Base-by-base conservation (phyloP, 805 yeast species). In the Cyberlindnera mrakii region DNA sequence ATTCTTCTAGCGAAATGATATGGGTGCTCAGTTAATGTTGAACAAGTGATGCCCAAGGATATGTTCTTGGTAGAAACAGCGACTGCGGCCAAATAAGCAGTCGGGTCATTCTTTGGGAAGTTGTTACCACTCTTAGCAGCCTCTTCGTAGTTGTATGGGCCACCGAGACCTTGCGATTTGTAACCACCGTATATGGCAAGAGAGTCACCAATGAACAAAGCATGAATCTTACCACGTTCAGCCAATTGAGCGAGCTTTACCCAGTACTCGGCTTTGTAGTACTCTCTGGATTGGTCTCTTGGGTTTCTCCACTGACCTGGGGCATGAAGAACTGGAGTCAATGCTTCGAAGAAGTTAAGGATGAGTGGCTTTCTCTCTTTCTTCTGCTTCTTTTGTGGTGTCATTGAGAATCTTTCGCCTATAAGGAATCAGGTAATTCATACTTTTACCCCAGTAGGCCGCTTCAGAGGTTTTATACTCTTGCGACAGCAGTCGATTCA, bases 11-110 rank as follows among this genome's bases (percentile, higher is more conserved):
- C 70, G 37, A 71, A 63, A 50, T 66, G 72, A 44, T 68, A 71
- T 1, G 76, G 76, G 31, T 64, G 67, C 45, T 71, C 76, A 45
- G 70, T 66, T 33, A 72, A 62, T 3, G 75, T 71, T 6, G 72
- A 65, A 37, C 69, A 67, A 6, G 77, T 71, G 35, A 70, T 53
- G 16, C 73, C 77, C 45, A 71, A 60, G 6, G 67, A 55, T 29
- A 71, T 48, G 40, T 64, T 66, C 49, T 66, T 58, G 4, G 76
- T 71, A 5, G 66, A 71, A 6, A 70, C 61, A 18, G 75, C 74
- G 64, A 71, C 66, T 10, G 60, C 64, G 7, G 66, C 50, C 19
- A 67, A 55, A 18, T 63, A 60, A 15, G 68, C 67, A 44, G 68
- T 63, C 19, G 71, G 71, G 37, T 67, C 71, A 44, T 58, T 58